These are phyloP conservation scores for Tuber melanosporum DNA, from an alignment of 495 filamentous ascomycete species.

Conservation along the genomic window DNA sequence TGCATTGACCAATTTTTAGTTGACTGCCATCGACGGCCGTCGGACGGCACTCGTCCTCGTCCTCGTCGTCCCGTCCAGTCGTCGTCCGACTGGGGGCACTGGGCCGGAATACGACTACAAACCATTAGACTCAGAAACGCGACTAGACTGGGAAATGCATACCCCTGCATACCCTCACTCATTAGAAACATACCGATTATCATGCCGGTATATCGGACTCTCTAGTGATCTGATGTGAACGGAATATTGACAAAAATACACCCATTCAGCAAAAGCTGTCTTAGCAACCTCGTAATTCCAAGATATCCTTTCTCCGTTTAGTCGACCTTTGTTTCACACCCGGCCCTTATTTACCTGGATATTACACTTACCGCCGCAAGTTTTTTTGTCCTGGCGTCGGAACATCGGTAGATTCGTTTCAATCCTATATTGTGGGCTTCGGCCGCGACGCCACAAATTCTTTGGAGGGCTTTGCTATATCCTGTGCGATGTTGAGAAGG, in stretches of 20 bases:
- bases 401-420: conserved; percentile 54
- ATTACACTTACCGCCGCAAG: conserved; percentile 49
- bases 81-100: too few species aligned
- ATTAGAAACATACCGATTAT: conserved; percentile 55
- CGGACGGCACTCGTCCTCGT: too few species aligned
- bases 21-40: too few species aligned
- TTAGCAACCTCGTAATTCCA: conserved; percentile 59
- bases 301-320: conserved; percentile 49
- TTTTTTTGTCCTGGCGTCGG: conserved; percentile 53
- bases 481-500: conserved; percentile 48
- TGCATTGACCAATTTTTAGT: too few species aligned
- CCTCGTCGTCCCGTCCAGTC: too few species aligned
- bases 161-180: conserved; percentile 40
- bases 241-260: conserved; percentile 12
- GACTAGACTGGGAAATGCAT: not conserved
- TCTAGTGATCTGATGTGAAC: conserved; percentile 13
- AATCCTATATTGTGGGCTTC: conserved; percentile 56
- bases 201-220: conserved; percentile 56
- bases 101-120: too few species aligned
- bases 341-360: not conserved
- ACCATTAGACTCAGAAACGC: not conserved
- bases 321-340: not conserved
- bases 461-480: conserved; percentile 54
- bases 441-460: conserved; percentile 55
- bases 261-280: conserved; percentile 59